Evolutionary conservation across 495 filamentous ascomycete species (phyloP).

Genomic region (Durotheca rogersii): DNA sequence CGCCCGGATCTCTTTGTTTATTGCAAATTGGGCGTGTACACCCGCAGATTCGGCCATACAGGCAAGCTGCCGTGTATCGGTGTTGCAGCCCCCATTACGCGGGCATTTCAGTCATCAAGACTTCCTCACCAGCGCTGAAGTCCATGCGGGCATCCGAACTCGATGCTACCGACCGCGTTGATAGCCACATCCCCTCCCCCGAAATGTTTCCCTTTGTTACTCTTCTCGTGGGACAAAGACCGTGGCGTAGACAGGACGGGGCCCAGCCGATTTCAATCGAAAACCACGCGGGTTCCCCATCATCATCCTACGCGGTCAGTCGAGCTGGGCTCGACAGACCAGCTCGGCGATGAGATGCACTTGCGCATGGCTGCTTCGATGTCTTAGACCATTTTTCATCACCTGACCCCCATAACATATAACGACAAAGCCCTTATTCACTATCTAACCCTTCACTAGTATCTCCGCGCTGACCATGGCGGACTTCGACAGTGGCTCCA

Average conservation of each 20-base stretch:
- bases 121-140: slow-evolving; percentile 21
- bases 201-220: slow-evolving; percentile 25
- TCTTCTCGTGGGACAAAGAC: slow-evolving; percentile 21
- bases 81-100: slow-evolving; percentile 27
- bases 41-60: slow-evolving; percentile 21
- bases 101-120: slow-evolving; percentile 27
- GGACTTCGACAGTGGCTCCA: slow-evolving; percentile 22
- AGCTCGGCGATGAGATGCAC: slow-evolving; percentile 27
- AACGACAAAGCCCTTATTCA: slow-evolving; percentile 18
- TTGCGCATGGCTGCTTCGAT: slow-evolving; percentile 32
- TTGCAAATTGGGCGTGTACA: slow-evolving; percentile 12
- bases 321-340: slow-evolving; percentile 14
- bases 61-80: slow-evolving; percentile 32
- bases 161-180: slow-evolving; percentile 25
- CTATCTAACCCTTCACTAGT: slow-evolving; percentile 6
- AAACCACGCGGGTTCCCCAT: slow-evolving; percentile 21
- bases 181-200: slow-evolving; percentile 19
- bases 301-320: slow-evolving; percentile 18
- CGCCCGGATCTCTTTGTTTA: slow-evolving; percentile 12
- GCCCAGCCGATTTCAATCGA: slow-evolving; percentile 25
- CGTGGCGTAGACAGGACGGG: slow-evolving; percentile 16
- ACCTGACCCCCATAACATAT: slow-evolving; percentile 31
- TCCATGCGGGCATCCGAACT: slow-evolving; percentile 29
- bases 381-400: slow-evolving; percentile 27
- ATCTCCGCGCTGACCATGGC: slow-evolving; percentile 23